Conservation (phyloP, 2,329 filamentous ascomycete genomes). For the Clarireedia paspali region DNA sequence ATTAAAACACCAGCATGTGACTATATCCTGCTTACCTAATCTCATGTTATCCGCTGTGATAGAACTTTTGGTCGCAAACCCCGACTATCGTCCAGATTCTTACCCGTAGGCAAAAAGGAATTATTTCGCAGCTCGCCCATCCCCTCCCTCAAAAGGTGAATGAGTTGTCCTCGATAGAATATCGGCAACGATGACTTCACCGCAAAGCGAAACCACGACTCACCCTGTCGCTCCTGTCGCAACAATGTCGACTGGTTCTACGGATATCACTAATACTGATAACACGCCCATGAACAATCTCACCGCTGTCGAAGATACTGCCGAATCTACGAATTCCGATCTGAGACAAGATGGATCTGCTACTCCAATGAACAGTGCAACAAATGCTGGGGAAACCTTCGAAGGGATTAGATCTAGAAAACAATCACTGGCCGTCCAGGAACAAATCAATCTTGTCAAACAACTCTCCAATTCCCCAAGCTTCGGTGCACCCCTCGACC, state of each 20-base stretch:
- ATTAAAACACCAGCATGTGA: too few species aligned
- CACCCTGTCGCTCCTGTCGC: slow-evolving; percentile 5
- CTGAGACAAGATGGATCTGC: not conserved
- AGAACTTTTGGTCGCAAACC: not conserved
- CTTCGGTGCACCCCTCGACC: not conserved
- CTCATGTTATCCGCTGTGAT: too few species aligned
- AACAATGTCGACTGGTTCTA: slow-evolving; percentile 1
- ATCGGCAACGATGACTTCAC: slow-evolving; percentile 31
- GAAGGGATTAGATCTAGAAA: not conserved
- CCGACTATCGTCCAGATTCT: not conserved
- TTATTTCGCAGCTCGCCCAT: not conserved
- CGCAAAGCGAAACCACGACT: slow-evolving; percentile 14
- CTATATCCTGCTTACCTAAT: too few species aligned
- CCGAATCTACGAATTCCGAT: not conserved
- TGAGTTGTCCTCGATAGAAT: slow-evolving; percentile 25
- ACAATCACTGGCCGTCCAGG: not conserved
- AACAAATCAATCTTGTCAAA: not conserved
- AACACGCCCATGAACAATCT: not conserved
- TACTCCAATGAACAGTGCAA: not conserved
- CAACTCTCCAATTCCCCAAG: not conserved
- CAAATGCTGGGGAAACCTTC: not conserved
- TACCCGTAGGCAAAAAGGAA: not conserved
- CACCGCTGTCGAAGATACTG: not conserved
- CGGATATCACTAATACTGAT: not conserved
- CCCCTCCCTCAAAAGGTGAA: slow-evolving; percentile 19